phyloP scores from a whole-genome alignment of 371 early-diverging fungal genomes.

The Mucor saturninus region DNA sequence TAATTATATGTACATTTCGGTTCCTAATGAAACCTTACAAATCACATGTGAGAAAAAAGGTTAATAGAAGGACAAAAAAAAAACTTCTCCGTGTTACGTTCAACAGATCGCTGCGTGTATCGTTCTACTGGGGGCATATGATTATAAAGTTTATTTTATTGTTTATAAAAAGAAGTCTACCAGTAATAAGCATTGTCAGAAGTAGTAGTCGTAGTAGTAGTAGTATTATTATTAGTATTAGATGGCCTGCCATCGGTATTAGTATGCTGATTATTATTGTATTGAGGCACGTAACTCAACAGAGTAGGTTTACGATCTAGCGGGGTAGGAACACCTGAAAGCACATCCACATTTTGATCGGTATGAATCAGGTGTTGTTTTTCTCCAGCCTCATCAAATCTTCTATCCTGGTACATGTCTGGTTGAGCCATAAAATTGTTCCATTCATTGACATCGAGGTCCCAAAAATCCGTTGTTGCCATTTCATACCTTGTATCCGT shows the following conservation, averaged over 20 bases:
- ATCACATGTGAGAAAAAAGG: too few species aligned
- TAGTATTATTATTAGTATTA: neutral
- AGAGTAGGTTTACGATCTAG: slow-evolving; percentile 10
- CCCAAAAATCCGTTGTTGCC: slow-evolving; percentile 28
- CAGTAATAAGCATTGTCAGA: too few species aligned
- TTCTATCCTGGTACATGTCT: slow-evolving; percentile 9
- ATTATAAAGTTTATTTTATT: neutral
- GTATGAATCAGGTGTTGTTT: slow-evolving; percentile 38
- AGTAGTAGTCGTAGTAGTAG: neutral
- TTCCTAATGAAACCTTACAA: too few species aligned
- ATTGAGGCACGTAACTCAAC: slow-evolving; percentile 13
- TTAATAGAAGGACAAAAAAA: too few species aligned
- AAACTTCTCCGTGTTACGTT: too few species aligned
- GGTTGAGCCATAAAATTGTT: slow-evolving; percentile 20
- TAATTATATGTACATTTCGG: too few species aligned
- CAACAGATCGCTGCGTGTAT: too few species aligned
- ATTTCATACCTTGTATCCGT: slow-evolving; percentile 19
- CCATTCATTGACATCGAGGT: slow-evolving; percentile 33
- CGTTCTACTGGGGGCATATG: too few species aligned
- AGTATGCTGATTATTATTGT: neutral
- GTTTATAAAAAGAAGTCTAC: too few species aligned
- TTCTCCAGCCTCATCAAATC: slow-evolving; percentile 15
- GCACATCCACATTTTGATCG: slow-evolving; percentile 40
- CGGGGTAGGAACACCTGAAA: slow-evolving; percentile 37
- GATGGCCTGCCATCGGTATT: slow-evolving; percentile 29